Base-by-base conservation (phyloP, 768 basidiomycete species). In the Obba rivulosa region DNA sequence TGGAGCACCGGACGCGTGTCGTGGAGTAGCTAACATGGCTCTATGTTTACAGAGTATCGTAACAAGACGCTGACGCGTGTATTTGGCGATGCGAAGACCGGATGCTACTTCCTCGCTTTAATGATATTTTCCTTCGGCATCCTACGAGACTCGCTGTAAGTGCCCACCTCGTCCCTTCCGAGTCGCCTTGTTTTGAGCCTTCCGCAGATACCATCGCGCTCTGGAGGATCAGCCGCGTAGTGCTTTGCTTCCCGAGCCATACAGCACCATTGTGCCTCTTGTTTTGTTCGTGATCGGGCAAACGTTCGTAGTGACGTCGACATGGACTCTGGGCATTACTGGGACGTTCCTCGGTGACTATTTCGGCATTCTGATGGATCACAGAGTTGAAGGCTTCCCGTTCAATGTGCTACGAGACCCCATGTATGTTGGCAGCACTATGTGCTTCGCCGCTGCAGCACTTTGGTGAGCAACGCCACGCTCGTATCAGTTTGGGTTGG, bases 341-440 rank as follows among this genome's bases (percentile, higher is more conserved):
- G 95, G 94, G 34, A 96, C 92, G 2, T 96, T 93, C 73, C 73
- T 91, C 40, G 87, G 70, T 1, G 87, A 87, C 62, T 90, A 90
- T 62, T 90, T 92, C 55, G 89, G 87, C 3, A 88, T 91, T 51
- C 67, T 89, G 54, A 92, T 87, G 92, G 83, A 91, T 59, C 75
- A 84, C 51, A 75, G 89, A 44, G 93, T 97, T n/a, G 86, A 92
- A 60, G 86, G 88, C 18, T 99, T 99, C 74, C 95, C 95, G 0
- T 99, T 97, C 76, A 95, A 95, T 63, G 77, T 96, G 41, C 74
- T 94, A 36, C 75, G 80, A 17, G 86, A 96, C 65, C 95, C 95
- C 0, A 99, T 99, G 95, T 98, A 99, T 62, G 87, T 92, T 40
- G 95, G 95, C 8, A 92, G 87, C 61, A 93, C 92, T 4, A 70